Percentiles rank a stretch among this genome's conserved stretches.
Evolutionary conservation across 1,139 yeast species (phyloP).

Genomic region (Williopsis jadinii): DNA sequence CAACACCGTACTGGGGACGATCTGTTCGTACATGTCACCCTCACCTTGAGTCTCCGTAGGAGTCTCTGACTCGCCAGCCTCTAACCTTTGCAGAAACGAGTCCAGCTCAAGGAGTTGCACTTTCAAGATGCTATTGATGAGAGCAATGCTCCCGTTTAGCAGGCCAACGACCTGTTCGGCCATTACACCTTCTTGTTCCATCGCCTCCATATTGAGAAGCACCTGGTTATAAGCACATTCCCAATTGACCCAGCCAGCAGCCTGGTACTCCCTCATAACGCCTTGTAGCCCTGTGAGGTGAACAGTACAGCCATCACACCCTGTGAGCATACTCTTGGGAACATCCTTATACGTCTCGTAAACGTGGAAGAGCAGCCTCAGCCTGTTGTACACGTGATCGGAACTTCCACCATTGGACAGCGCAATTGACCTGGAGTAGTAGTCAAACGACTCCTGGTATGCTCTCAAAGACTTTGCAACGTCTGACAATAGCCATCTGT

Average conservation of each 20-base stretch:
- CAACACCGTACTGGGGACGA: conserved; percentile 23
- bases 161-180: conserved; percentile 1
- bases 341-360: conserved; percentile 36
- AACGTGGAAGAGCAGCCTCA: conserved; percentile 40
- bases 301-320: conserved; percentile 33
- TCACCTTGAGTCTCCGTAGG: conserved; percentile 8
- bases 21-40: conserved; percentile 20
- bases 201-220: conserved; percentile 37
- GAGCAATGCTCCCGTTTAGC: conserved; percentile 7
- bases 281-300: conserved; percentile 24
- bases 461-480: conserved; percentile 44
- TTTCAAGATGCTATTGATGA: conserved; percentile 15
- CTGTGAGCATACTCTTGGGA: conserved; percentile 25
- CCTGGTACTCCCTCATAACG: conserved; percentile 29
- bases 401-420: conserved; percentile 8
- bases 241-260: conserved; percentile 23
- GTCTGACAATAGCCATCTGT: conserved; percentile 50
- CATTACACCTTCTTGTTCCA: conserved; percentile 28
- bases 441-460: conserved; percentile 39
- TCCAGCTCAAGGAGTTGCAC: conserved; percentile 21
- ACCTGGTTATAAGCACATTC: conserved; percentile 41
- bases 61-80: conserved; percentile 1
- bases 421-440: conserved; percentile 29
- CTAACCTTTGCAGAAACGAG: conserved; percentile 13
- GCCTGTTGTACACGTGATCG: conserved; percentile 37